Conservation (phyloP, 306 rosid species). For the Parietaria judaica region DNA sequence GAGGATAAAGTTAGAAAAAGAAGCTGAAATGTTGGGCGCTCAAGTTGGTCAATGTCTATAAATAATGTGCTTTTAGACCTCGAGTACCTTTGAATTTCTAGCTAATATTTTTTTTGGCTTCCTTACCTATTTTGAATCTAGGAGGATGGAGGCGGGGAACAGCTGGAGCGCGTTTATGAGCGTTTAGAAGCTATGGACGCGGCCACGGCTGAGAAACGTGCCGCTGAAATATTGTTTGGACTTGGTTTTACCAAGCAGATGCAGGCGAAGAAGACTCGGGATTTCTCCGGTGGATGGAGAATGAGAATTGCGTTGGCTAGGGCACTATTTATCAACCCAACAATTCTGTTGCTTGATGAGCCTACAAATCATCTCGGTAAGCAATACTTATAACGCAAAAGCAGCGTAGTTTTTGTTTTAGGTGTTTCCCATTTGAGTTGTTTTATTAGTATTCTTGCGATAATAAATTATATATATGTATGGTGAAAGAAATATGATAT, state of each 20-base stretch:
- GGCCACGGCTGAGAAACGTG: conserved; percentile 95
- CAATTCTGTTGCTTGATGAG: conserved; percentile 89
- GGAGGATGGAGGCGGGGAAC: conserved; percentile 98
- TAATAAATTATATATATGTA: too few species aligned
- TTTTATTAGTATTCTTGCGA: too few species aligned
- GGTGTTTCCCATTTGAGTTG: too few species aligned
- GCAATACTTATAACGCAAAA: background rate
- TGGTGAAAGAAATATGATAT: too few species aligned
- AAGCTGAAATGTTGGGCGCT: conserved; percentile 71
- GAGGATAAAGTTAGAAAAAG: conserved; percentile 77
- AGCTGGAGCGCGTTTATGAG: conserved; percentile 83
- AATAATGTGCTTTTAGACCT: background rate
- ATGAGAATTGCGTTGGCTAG: conserved; percentile 98
- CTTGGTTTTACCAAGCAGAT: conserved; percentile 91
- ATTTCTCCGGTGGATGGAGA: conserved; percentile 99
- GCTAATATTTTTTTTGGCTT: background rate
- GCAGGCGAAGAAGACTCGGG: conserved; percentile 87
- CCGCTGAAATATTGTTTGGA: conserved; percentile 89
- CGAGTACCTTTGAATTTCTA: background rate
- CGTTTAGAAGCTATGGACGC: conserved; percentile 90
- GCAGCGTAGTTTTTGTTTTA: too few species aligned
- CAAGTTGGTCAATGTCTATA: conserved; percentile 39
- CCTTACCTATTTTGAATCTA: conserved; percentile 16
- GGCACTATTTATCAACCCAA: conserved; percentile 90
- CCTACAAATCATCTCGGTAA: conserved; percentile 97